A percentile compares a stretch with the other conserved stretches of the same genome.
These are phyloP conservation scores for Hanseniaspora thailandica DNA, from an alignment of 805 yeast species.

Conservation along the genomic window DNA sequence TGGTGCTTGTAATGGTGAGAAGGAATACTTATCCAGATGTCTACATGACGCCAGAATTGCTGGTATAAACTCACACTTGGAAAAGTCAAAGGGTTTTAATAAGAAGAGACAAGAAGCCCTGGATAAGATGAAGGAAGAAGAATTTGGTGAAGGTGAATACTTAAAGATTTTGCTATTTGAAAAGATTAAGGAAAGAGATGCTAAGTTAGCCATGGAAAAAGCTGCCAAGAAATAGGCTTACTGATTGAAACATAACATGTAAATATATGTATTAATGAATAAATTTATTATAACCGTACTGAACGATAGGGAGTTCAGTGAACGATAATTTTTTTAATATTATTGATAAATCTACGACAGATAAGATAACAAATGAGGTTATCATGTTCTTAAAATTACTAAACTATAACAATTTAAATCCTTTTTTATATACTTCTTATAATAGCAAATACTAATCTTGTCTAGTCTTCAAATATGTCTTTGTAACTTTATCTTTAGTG, in stretches of 20 bases:
- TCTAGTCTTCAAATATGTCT: conserved; percentile 80
- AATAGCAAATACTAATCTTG: conserved; percentile 55
- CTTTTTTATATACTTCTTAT: neutral
- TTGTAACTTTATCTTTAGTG: conserved; percentile 81
- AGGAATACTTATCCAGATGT: conserved; percentile 67
- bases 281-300: neutral
- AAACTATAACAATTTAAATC: neutral
- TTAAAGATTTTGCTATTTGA: conserved; percentile 53
- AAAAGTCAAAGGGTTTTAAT: conserved; percentile 45
- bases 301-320: neutral
- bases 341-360: too few relatives aligned
- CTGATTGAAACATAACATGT: neutral
- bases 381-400: too few relatives aligned
- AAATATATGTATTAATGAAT: neutral
- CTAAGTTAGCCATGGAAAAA: conserved; percentile 15
- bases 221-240: neutral
- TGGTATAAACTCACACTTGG: conserved; percentile 43
- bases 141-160: conserved; percentile 63
- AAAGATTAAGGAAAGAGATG: conserved; percentile 33
- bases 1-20: conserved; percentile 76
- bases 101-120: conserved; percentile 44
- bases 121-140: conserved; percentile 60
- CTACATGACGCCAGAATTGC: conserved; percentile 63
- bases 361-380: too few relatives aligned
- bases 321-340: neutral